Evolutionary conservation across 169 alveolate species (phyloP).

Genomic region (Eimeria acervulina): DNA sequence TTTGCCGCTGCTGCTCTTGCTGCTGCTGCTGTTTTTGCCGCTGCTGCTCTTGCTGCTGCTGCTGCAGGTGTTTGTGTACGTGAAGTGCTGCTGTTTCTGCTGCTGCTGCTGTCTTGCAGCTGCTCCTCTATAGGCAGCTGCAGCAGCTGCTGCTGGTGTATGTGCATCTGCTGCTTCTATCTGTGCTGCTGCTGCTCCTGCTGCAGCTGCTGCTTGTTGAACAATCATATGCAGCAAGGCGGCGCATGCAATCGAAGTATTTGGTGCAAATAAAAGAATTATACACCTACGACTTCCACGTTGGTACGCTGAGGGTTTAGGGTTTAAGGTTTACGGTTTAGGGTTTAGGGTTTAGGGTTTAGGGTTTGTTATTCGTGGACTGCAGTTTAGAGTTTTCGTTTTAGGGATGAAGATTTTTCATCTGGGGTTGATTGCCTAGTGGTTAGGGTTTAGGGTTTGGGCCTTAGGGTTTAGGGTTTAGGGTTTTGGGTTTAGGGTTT

Average conservation of each 20-base stretch:
- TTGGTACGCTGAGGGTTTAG: slow-evolving; percentile 88
- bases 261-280: slow-evolving; percentile 96
- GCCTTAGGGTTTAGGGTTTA: not conserved
- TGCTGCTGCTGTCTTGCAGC: slow-evolving; percentile 10
- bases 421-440: not conserved
- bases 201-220: not conserved
- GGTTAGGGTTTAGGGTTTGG: not conserved
- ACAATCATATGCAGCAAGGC: slow-evolving; percentile 86
- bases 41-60: not conserved
- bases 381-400: not conserved
- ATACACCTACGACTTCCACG: slow-evolving; percentile 97
- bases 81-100: slow-evolving; percentile 85
- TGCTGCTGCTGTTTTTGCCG: not conserved
- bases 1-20: slow-evolving; percentile 9
- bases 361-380: not conserved
- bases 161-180: not conserved
- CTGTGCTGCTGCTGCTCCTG: not conserved
- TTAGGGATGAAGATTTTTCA: not conserved
- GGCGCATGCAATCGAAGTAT: slow-evolving; percentile 97
- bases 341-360: not conserved
- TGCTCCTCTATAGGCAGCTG: not conserved
- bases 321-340: not conserved
- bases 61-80: too few species aligned
- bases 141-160: slow-evolving; percentile 71
- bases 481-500: not conserved